Percentiles rank a stretch among this genome's conserved stretches.
phyloP scores from a whole-genome alignment of 345 rosid species.

The Microthlaspi erraticum region DNA sequence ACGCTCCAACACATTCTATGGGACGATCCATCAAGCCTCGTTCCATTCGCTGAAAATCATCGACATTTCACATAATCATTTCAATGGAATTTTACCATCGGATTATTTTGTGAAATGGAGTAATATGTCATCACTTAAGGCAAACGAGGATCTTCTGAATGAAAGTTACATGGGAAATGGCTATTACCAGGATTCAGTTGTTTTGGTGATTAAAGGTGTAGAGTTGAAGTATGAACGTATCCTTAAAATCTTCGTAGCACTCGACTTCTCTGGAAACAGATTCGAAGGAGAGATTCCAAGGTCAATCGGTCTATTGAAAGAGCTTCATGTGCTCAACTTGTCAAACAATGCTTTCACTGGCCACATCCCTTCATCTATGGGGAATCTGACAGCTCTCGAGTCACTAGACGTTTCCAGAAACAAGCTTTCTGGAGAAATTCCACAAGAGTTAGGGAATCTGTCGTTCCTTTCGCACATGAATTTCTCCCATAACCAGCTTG shows the following conservation, averaged over 20 bases:
- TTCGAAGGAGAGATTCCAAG: slow-evolving; percentile 42
- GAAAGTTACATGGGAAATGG: not conserved
- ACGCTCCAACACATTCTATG: slow-evolving; percentile 47
- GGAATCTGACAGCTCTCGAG: too few relatives aligned
- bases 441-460: not conserved
- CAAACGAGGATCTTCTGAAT: not conserved
- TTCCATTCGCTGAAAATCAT: slow-evolving; percentile 32
- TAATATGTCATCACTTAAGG: not conserved
- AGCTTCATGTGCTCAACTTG: too few relatives aligned
- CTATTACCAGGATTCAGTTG: not conserved
- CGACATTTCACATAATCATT: too few relatives aligned
- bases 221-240: not conserved
- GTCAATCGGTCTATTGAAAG: slow-evolving; percentile 28
- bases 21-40: not conserved
- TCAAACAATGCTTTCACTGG: too few relatives aligned
- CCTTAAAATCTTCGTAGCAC: not conserved
- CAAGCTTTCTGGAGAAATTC: slow-evolving; percentile 8
- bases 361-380: too few relatives aligned
- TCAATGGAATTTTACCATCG: not conserved
- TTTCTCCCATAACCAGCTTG: not conserved
- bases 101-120: slow-evolving; percentile 13
- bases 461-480: not conserved
- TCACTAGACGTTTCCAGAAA: slow-evolving; percentile 8
- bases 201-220: not conserved
- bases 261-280: slow-evolving; percentile 28